Percentiles rank a stretch among this genome's conserved stretches.
Conservation (phyloP, 2,329 filamentous ascomycete genomes). For the Graphiopsis chlorocephala region DNA sequence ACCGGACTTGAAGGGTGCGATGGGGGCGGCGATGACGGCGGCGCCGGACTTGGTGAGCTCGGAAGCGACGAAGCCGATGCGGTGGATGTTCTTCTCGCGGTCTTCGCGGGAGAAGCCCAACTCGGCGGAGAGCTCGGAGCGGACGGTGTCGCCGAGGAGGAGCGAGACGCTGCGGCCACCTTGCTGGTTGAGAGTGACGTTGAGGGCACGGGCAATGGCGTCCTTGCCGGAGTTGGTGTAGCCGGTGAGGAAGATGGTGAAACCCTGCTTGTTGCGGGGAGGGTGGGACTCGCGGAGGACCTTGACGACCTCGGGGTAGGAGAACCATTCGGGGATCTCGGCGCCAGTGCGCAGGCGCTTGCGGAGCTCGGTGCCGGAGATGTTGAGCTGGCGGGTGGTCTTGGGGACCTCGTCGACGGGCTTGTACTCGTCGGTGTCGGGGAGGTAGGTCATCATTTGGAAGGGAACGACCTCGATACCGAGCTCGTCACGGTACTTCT, state of each 20-base stretch:
- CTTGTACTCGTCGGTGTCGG: conserved; percentile 93
- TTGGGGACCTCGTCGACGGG: conserved; percentile 85
- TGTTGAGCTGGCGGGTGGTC: conserved; percentile 70
- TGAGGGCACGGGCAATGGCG: conserved; percentile 88
- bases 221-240: conserved; percentile 98
- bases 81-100: conserved; percentile 89
- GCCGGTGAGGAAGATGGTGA: conserved; percentile 96
- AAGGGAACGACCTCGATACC: conserved; percentile 99
- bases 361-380: conserved; percentile 72
- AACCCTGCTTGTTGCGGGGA: conserved; percentile 84
- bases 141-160: conserved; percentile 92
- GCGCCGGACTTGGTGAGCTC: conserved; percentile 91
- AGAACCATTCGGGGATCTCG: conserved; percentile 99
- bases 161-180: conserved; percentile 92
- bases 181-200: conserved; percentile 97
- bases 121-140: conserved; percentile 87
- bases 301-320: conserved; percentile 96
- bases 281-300: conserved; percentile 96
- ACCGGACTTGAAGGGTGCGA: conserved; percentile 83
- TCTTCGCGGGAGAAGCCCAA: conserved; percentile 93
- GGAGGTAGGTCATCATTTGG: conserved; percentile 99
- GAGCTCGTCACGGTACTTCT: conserved; percentile 94
- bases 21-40: conserved; percentile 93
- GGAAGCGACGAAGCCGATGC: conserved; percentile 92
- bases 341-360: conserved; percentile 85